Conservation (phyloP, 2,329 filamentous ascomycete genomes). For the Monosporascus sp. region DNA sequence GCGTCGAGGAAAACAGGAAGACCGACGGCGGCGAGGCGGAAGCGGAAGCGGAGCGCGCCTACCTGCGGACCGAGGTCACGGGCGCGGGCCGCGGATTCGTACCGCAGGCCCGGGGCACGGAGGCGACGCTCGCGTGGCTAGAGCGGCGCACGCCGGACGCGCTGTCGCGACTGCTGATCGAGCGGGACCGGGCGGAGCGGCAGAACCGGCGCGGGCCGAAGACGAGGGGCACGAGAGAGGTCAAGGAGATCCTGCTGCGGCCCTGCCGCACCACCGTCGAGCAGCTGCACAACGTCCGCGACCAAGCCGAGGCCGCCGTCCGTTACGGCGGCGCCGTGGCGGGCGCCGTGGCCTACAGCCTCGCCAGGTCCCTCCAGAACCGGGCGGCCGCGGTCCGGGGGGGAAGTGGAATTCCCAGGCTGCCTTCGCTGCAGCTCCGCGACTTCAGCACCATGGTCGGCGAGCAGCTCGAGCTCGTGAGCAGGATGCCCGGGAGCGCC, state of each 20-base stretch:
- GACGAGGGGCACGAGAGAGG: constrained; percentile 13
- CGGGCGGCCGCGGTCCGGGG: neutral
- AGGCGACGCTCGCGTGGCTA: constrained; percentile 12
- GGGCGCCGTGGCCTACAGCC: constrained; percentile 13
- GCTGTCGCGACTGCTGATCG: constrained; percentile 7
- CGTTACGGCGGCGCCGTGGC: constrained; percentile 9
- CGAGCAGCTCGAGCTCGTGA: neutral
- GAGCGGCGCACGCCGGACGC: constrained; percentile 8
- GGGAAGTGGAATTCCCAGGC: constrained; percentile 7
- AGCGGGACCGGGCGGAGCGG: constrained; percentile 10
- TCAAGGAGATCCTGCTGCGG: constrained; percentile 11
- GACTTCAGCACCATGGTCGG: neutral
- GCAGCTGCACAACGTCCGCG: constrained; percentile 7
- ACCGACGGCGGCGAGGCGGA: neutral
- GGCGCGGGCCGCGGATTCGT: constrained; percentile 6
- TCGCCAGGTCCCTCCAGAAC: constrained; percentile 10
- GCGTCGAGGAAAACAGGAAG: neutral
- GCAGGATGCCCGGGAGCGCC: neutral
- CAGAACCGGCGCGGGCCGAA: constrained; percentile 8
- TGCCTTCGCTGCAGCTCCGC: constrained; percentile 13
- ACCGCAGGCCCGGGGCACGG: constrained; percentile 9
- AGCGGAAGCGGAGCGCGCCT: neutral
- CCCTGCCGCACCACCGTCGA: constrained; percentile 13
- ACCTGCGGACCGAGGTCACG: neutral
- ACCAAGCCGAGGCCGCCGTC: constrained; percentile 9